Evolutionary conservation across 2,329 filamentous ascomycete genomes (phyloP).

Genomic region (Colletotrichum lindemuthianum): DNA sequence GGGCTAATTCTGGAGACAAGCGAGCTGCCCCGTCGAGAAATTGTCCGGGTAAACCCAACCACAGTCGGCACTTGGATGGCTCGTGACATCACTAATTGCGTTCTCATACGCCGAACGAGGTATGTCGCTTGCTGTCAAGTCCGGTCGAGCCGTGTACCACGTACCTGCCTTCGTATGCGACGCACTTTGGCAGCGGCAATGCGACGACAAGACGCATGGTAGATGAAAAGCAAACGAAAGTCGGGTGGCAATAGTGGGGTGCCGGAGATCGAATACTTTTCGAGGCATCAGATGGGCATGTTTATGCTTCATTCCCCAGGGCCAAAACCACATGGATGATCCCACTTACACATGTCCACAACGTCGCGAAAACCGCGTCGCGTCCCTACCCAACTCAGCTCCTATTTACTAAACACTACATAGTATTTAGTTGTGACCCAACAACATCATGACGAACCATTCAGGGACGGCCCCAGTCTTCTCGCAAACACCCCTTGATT

Average conservation of each 20-base stretch:
- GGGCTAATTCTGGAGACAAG: slow-evolving; percentile 25
- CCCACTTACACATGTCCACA: slow-evolving; percentile 19
- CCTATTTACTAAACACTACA: not conserved
- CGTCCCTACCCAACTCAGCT: slow-evolving; percentile 13
- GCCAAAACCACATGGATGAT: slow-evolving; percentile 15
- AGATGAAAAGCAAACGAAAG: not conserved
- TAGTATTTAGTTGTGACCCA: not conserved
- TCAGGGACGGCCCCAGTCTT: slow-evolving; percentile 21
- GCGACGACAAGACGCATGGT: not conserved
- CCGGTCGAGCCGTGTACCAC: no score
- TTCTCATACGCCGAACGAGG: not conserved
- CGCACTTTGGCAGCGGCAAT: no score
- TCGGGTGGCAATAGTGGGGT: not conserved
- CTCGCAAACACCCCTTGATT: slow-evolving; percentile 6
- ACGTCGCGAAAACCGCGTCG: slow-evolving; percentile 26
- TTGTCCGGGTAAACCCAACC: slow-evolving; percentile 24
- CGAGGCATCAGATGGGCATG: slow-evolving; percentile 2
- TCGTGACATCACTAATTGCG: slow-evolving; percentile 25
- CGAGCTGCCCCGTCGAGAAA: slow-evolving; percentile 26
- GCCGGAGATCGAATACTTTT: not conserved
- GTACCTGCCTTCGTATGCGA: no score
- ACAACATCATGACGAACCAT: slow-evolving; percentile 1
- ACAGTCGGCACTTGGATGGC: slow-evolving; percentile 28
- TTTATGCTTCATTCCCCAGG: slow-evolving; percentile 5
- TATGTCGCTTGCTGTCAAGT: no score